A percentile compares a stretch with the other conserved stretches of the same genome.
Evolutionary conservation across 2,329 filamentous ascomycete genomes (phyloP).

Genomic region (Trichoderma koningiopsis): DNA sequence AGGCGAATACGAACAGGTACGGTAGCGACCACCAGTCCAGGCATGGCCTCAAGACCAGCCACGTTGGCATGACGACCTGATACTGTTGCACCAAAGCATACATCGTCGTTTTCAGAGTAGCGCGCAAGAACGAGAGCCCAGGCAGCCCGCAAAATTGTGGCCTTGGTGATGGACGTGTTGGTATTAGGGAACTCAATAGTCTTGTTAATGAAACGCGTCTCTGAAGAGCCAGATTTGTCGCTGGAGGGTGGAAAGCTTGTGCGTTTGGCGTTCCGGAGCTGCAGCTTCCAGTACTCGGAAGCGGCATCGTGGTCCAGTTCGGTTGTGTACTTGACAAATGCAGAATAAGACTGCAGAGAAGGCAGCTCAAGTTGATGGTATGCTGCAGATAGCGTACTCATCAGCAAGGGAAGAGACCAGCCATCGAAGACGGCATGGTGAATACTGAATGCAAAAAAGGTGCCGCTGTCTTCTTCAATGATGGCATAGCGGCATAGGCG

Average conservation of each 20-base stretch:
- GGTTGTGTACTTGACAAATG: constrained; percentile 17
- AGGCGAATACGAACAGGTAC: constrained; percentile 25
- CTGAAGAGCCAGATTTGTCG: not conserved
- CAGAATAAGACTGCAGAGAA: constrained; percentile 18
- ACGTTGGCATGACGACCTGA: constrained; percentile 27
- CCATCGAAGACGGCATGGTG: constrained; percentile 25
- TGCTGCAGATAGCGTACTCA: not conserved
- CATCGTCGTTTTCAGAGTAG: constrained; percentile 24
- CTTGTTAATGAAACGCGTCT: constrained; percentile 15
- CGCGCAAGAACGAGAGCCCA: constrained; percentile 31
- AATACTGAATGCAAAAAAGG: constrained; percentile 21
- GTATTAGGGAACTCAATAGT: constrained; percentile 12
- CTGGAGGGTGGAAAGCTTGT: constrained; percentile 27
- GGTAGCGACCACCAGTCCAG: constrained; percentile 19
- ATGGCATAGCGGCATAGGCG: constrained; percentile 25
- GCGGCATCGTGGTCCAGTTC: not conserved
- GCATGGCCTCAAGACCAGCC: constrained; percentile 20
- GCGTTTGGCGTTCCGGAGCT: constrained; percentile 15
- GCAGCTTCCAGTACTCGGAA: constrained; percentile 14
- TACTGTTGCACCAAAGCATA: constrained; percentile 32
- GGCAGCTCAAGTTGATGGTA: constrained; percentile 26
- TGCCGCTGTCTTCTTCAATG: constrained; percentile 1
- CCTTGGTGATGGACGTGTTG: constrained; percentile 24
- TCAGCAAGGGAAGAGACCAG: constrained; percentile 1
- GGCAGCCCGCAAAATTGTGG: constrained; percentile 30